These are phyloP conservation scores for Coemansia sp. DNA, from an alignment of 192 early-diverging fungal genomes.

Conservation along the genomic window DNA sequence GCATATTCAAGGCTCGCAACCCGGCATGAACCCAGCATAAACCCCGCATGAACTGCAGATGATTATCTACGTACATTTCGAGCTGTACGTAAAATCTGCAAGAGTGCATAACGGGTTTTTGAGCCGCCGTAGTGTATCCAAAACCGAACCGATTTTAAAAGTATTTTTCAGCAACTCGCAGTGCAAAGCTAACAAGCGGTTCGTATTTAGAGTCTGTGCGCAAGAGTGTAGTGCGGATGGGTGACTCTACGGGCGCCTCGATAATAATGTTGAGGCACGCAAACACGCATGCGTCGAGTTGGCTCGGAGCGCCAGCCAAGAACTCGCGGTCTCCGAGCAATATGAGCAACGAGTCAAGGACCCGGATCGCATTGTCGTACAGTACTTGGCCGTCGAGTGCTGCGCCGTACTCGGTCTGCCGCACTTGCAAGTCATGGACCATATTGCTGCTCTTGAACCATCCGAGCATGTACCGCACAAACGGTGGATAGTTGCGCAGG, in stretches of 20 bases:
- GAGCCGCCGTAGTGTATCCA: not conserved
- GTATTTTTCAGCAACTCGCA: constrained; percentile 25
- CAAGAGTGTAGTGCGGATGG: constrained; percentile 30
- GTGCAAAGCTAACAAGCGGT: constrained; percentile 25
- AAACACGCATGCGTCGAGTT: constrained; percentile 36
- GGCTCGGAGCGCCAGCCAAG: constrained; percentile 20
- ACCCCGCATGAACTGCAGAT: no score
- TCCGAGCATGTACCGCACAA: constrained; percentile 14
- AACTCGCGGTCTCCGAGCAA: constrained; percentile 23
- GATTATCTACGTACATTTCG: no score
- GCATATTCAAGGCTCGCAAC: no score
- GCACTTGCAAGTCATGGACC: constrained; percentile 7
- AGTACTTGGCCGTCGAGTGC: constrained; percentile 37
- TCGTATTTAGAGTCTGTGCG: constrained; percentile 15
- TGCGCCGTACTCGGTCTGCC: constrained; percentile 30
- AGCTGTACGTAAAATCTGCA: no score
- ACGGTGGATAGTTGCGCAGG: constrained; percentile 20
- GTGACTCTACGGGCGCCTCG: constrained; percentile 31
- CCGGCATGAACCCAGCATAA: no score
- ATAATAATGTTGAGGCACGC: constrained; percentile 35
- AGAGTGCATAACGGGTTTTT: no score
- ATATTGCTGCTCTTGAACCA: constrained; percentile 12
- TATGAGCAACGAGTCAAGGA: constrained; percentile 31
- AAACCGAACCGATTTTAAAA: not conserved
- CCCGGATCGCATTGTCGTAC: constrained; percentile 31